phyloP scores from a whole-genome alignment of 2,329 filamentous ascomycete genomes.

The Tolypocladium inflatum region DNA sequence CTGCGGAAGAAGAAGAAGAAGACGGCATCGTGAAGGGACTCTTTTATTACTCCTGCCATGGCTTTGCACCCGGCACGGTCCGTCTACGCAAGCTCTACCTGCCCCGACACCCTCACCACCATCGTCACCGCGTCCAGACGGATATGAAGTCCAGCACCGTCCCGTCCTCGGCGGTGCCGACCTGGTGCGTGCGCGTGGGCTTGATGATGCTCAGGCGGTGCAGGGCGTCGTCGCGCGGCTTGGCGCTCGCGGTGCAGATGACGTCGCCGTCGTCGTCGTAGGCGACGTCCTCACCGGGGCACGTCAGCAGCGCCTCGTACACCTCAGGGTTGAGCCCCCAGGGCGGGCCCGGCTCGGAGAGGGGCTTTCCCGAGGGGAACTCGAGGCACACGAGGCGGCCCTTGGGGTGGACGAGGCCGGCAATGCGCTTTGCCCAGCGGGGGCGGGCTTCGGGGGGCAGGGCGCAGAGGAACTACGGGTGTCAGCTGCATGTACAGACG shows the following conservation, averaged over 20 bases:
- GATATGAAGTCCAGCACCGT: slow-evolving; percentile 42
- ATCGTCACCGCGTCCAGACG: slow-evolving; percentile 34
- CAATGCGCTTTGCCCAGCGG: slow-evolving; percentile 43
- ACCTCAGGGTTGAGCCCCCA: slow-evolving; percentile 59
- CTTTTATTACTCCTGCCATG: not conserved
- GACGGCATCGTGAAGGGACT: not conserved
- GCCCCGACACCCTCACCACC: not conserved
- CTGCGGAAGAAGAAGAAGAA: slow-evolving; percentile 39
- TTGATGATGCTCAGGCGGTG: slow-evolving; percentile 39
- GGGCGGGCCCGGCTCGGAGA: slow-evolving; percentile 59
- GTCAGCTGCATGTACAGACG: not conserved
- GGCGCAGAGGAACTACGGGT: slow-evolving; percentile 49
- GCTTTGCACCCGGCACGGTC: not conserved
- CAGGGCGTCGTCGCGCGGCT: slow-evolving; percentile 24
- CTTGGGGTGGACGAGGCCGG: slow-evolving; percentile 34
- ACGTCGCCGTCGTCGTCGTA: slow-evolving; percentile 43
- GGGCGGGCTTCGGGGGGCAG: slow-evolving; percentile 43
- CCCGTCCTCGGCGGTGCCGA: slow-evolving; percentile 34
- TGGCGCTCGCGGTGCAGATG: slow-evolving; percentile 26
- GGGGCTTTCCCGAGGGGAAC: slow-evolving; percentile 65
- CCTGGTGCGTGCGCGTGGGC: slow-evolving; percentile 38
- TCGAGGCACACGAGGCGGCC: slow-evolving; percentile 59
- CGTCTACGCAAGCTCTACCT: not conserved
- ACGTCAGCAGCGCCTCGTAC: slow-evolving; percentile 61
- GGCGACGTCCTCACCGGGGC: slow-evolving; percentile 56